Evolutionary conservation across 2,329 filamentous ascomycete species (phyloP).

Genomic region (Penicillium brevicompactum): DNA sequence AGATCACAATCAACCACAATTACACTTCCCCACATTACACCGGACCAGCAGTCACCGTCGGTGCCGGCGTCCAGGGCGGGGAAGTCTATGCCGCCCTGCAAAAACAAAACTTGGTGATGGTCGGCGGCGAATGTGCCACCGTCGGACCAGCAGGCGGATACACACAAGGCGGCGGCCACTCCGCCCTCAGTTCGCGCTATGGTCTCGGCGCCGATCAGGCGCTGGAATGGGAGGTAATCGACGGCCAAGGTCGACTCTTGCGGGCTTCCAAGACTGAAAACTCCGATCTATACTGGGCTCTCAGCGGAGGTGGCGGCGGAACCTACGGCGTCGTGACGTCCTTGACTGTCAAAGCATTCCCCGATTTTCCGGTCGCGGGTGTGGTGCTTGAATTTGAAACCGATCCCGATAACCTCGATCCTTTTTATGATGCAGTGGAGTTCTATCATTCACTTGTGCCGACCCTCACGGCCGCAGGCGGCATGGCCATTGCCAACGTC

Average conservation of each 20-base stretch:
- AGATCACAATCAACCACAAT: neutral
- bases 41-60: slow-evolving; percentile 16
- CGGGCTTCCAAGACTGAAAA: slow-evolving; percentile 38
- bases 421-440: slow-evolving; percentile 4
- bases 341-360: slow-evolving; percentile 4
- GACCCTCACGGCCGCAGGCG: neutral
- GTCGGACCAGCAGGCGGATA: slow-evolving; percentile 39
- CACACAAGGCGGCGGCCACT: slow-evolving; percentile 47
- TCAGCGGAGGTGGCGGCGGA: slow-evolving; percentile 44
- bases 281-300: slow-evolving; percentile 33
- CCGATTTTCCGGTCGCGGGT: slow-evolving; percentile 10
- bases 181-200: slow-evolving; percentile 41
- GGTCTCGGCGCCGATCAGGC: slow-evolving; percentile 50
- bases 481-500: neutral
- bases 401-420: slow-evolving; percentile 11
- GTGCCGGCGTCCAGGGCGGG: slow-evolving; percentile 23
- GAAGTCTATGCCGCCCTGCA: neutral
- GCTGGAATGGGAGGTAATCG: slow-evolving; percentile 46
- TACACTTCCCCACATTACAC: no score
- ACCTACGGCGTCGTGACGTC: slow-evolving; percentile 36
- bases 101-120: neutral
- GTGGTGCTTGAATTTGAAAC: neutral
- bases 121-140: slow-evolving; percentile 1
- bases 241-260: slow-evolving; percentile 39
- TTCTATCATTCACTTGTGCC: neutral